A percentile compares a stretch with the other conserved stretches of the same genome.
These are phyloP conservation scores for Globisporangium lucens DNA, from an alignment of 352 stramenopile genomes.

Conservation along the genomic window DNA sequence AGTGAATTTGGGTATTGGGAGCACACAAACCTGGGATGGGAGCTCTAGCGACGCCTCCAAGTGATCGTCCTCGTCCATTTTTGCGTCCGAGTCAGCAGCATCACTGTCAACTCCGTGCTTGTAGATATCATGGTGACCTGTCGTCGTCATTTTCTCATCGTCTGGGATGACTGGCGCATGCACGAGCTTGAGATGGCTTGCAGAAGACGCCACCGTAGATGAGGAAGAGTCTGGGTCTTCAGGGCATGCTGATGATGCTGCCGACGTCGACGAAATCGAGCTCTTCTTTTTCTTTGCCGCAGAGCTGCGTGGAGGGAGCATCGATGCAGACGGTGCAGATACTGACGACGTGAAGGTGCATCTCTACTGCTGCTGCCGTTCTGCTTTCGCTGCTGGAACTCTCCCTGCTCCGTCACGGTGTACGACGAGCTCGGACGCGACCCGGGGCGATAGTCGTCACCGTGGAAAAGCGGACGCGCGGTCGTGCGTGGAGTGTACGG, in stretches of 20 bases:
- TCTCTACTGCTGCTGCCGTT: conserved; percentile 14
- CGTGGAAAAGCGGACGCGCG: conserved; percentile 62
- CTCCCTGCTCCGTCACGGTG: conserved; percentile 37
- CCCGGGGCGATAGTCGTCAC: conserved; percentile 68
- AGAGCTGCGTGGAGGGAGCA: conserved; percentile 18
- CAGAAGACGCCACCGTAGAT: background rate
- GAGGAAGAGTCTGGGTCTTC: conserved; percentile 9
- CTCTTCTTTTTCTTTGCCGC: conserved; percentile 11
- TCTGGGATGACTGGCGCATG: conserved; percentile 32
- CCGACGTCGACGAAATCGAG: background rate
- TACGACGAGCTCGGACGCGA: conserved; percentile 72
- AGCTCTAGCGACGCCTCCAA: conserved; percentile 49
- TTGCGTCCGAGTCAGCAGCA: background rate
- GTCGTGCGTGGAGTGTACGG: conserved; percentile 68
- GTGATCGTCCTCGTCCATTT: conserved; percentile 22
- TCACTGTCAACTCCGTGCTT: background rate
- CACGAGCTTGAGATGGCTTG: conserved; percentile 37
- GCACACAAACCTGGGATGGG: conserved; percentile 31
- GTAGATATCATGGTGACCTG: background rate
- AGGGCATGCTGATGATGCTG: background rate
- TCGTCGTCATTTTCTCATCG: conserved; percentile 6
- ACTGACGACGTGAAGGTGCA: background rate
- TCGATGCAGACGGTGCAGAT: conserved; percentile 3
- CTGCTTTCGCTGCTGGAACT: conserved; percentile 19
- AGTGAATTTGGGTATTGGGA: background rate